phyloP scores from a whole-genome alignment of 1,139 yeast species.

The Candida sp. region DNA sequence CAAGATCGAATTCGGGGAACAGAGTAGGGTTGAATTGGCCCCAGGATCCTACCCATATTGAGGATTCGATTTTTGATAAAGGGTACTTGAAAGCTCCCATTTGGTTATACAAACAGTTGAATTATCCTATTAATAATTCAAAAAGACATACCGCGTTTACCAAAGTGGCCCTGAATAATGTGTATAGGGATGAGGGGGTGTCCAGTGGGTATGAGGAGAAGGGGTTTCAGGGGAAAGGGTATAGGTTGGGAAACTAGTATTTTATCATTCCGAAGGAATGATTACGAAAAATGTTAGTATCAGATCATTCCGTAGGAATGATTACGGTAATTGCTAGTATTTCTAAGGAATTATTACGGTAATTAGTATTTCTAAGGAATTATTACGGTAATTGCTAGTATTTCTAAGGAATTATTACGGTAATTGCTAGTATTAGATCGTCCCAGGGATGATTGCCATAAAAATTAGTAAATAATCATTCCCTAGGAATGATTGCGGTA shows the following conservation, averaged over 20 bases:
- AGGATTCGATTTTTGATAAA: slow-evolving; percentile 36
- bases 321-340: no score
- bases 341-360: no score
- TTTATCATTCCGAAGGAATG: no score
- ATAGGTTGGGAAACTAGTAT: slow-evolving; percentile 25
- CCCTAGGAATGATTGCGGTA: no score
- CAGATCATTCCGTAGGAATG: neutral
- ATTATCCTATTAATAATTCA: slow-evolving; percentile 26
- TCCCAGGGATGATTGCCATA: no score
- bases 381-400: no score
- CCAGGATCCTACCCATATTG: slow-evolving; percentile 18
- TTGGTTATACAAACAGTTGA: slow-evolving; percentile 29
- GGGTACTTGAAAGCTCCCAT: slow-evolving; percentile 45
- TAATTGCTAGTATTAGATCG: no score
- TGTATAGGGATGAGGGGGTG: slow-evolving; percentile 4
- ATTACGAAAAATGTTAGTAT: no score
- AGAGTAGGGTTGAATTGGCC: slow-evolving; percentile 28
- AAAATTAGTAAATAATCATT: no score
- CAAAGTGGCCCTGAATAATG: neutral
- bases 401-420: no score
- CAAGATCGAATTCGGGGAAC: slow-evolving; percentile 16
- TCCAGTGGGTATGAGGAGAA: slow-evolving; percentile 14
- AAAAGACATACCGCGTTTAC: slow-evolving; percentile 29
- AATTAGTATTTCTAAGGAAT: no score
- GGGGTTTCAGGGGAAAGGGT: slow-evolving; percentile 33